Conservation (phyloP, 2,329 filamentous ascomycete genomes). For the Gremmenia infestans region DNA sequence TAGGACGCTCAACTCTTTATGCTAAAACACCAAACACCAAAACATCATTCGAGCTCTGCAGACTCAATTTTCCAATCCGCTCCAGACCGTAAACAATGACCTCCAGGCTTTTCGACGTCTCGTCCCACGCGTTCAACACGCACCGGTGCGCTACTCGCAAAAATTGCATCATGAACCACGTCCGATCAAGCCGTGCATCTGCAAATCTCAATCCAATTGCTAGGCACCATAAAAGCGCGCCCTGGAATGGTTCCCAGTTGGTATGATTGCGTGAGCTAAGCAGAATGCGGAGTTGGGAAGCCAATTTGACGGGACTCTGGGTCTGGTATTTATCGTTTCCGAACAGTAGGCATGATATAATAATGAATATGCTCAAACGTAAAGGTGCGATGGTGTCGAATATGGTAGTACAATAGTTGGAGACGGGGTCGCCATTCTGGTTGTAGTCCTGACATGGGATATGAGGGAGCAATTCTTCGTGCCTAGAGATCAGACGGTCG, state of each 20-base stretch:
- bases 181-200: background rate
- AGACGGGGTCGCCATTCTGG: background rate
- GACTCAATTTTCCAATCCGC: background rate
- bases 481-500: background rate
- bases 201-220: conserved; percentile 1
- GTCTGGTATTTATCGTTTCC: background rate
- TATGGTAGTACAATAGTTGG: background rate
- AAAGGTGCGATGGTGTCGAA: background rate
- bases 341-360: background rate
- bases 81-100: background rate
- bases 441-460: background rate
- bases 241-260: background rate
- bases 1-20: no score
- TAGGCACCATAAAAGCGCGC: background rate
- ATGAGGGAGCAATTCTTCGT: background rate
- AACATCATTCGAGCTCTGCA: no score
- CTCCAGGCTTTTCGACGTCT: background rate
- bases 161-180: conserved; percentile 5
- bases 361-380: background rate
- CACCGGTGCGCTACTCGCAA: background rate
- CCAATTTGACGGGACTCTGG: background rate
- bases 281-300: background rate
- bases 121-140: background rate
- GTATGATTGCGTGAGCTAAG: background rate
- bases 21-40: no score